phyloP scores from a whole-genome alignment of 2,329 filamentous ascomycete genomes.

The Trichoderma guizhouense region DNA sequence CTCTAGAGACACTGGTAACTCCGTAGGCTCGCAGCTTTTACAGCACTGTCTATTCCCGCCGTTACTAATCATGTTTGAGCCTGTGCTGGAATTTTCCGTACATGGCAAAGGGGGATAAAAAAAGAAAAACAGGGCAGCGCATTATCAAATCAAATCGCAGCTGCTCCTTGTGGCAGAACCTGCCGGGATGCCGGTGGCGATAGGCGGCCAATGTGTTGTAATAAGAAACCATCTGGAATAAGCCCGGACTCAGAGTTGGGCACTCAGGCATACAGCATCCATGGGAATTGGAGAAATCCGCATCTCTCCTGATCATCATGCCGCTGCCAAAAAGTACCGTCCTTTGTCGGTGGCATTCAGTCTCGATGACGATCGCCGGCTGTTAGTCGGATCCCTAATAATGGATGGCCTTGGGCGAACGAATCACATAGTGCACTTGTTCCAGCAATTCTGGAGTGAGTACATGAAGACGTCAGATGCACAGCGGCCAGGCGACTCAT shows the following conservation, averaged over 20 bases:
- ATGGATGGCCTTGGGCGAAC: background rate
- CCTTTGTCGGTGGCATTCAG: background rate
- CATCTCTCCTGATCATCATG: slow-evolving; percentile 9
- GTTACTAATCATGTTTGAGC: background rate
- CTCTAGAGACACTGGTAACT: background rate
- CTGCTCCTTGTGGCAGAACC: background rate
- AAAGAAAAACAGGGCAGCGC: background rate
- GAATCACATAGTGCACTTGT: background rate
- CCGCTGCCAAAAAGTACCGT: background rate
- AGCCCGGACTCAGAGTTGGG: background rate
- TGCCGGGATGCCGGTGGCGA: slow-evolving; percentile 8
- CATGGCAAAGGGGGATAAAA: background rate
- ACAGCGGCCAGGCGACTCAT: background rate
- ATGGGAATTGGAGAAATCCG: background rate
- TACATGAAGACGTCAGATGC: slow-evolving; percentile 10
- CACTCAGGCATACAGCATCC: background rate
- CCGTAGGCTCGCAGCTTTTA: background rate
- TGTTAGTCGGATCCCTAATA: background rate
- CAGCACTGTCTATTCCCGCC: background rate
- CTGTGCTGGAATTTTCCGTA: background rate
- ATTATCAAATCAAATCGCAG: background rate
- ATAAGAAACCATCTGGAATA: slow-evolving; percentile 3
- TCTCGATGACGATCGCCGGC: slow-evolving; percentile 4
- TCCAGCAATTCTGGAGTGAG: background rate
- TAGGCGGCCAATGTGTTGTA: background rate